Evolutionary conservation across 169 alveolate species (phyloP).

Genomic region (Pseudocohnilembus persalinus): DNA sequence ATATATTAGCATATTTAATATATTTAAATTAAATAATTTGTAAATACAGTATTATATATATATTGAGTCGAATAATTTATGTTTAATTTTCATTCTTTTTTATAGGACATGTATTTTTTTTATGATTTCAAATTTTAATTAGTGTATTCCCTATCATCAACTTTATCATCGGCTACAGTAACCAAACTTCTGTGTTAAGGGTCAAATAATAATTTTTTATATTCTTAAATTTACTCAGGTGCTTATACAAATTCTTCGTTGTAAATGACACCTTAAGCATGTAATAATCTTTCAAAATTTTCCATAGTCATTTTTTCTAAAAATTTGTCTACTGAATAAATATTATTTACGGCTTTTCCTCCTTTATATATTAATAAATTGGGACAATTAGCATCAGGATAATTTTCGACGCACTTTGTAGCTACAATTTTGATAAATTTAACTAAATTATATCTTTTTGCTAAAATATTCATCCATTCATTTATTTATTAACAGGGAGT

Average conservation of each 20-base stretch:
- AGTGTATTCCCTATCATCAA: constrained; percentile 77
- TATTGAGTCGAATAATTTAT: too few species aligned
- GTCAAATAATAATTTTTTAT: constrained; percentile 43
- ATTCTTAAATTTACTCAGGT: constrained; percentile 43
- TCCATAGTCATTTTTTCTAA: constrained; percentile 60
- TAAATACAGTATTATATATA: too few species aligned
- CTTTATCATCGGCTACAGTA: constrained; percentile 59
- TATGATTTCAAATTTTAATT: too few species aligned
- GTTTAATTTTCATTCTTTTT: too few species aligned
- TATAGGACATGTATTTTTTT: too few species aligned
- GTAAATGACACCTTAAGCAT: constrained; percentile 52
- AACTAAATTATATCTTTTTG: constrained; percentile 57
- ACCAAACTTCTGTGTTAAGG: constrained; percentile 55
- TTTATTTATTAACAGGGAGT: constrained; percentile 51
- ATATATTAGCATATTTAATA: too few species aligned
- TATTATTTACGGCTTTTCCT: constrained; percentile 62
- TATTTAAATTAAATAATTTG: too few species aligned
- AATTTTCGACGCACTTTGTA: constrained; percentile 75
- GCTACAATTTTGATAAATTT: constrained; percentile 80
- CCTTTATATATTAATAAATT: constrained; percentile 69
- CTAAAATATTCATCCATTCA: constrained; percentile 51
- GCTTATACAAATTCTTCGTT: constrained; percentile 57
- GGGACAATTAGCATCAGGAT: constrained; percentile 70
- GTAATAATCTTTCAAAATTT: constrained; percentile 63
- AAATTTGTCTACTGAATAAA: constrained; percentile 69